Conservation (phyloP, 2,329 filamentous ascomycete genomes). For the Xylaria sp. region DNA sequence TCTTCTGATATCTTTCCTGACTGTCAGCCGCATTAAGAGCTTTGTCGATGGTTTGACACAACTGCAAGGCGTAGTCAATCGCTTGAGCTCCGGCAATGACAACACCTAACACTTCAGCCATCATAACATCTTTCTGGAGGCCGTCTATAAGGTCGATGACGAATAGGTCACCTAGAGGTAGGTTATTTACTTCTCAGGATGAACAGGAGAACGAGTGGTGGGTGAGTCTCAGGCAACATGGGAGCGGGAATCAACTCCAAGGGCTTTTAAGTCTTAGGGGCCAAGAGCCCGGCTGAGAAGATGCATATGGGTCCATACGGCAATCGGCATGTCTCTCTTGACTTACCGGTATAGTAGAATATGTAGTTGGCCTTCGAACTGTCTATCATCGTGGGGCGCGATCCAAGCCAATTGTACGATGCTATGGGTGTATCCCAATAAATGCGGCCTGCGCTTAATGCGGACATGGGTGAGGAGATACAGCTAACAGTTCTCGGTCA, state of each 20-base stretch:
- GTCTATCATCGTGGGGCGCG: not conserved
- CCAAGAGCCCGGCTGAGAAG: not conserved
- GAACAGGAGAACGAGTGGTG: not conserved
- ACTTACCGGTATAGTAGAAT: not conserved
- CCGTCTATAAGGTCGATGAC: not conserved
- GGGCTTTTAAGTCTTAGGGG: not conserved
- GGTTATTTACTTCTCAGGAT: not conserved
- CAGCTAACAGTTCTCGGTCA: not conserved
- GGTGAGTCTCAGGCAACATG: not conserved
- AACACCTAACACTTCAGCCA: not conserved
- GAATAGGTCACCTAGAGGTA: not conserved
- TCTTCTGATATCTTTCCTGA: constrained; percentile 15
- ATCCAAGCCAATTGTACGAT: not conserved
- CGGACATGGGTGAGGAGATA: not conserved
- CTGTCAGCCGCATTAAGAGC: not conserved
- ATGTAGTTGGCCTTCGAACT: not conserved
- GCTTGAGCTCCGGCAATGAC: constrained; percentile 2
- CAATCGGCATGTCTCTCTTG: not conserved
- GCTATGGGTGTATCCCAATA: not conserved
- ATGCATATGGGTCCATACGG: not conserved
- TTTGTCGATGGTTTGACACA: constrained; percentile 9
- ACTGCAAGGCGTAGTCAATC: not conserved
- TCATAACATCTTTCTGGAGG: not conserved
- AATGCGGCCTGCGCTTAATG: not conserved
- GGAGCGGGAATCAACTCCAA: too few relatives aligned